Evolutionary conservation across 306 rosid genomes (phyloP).

Genomic region (Vigna nakashimae): DNA sequence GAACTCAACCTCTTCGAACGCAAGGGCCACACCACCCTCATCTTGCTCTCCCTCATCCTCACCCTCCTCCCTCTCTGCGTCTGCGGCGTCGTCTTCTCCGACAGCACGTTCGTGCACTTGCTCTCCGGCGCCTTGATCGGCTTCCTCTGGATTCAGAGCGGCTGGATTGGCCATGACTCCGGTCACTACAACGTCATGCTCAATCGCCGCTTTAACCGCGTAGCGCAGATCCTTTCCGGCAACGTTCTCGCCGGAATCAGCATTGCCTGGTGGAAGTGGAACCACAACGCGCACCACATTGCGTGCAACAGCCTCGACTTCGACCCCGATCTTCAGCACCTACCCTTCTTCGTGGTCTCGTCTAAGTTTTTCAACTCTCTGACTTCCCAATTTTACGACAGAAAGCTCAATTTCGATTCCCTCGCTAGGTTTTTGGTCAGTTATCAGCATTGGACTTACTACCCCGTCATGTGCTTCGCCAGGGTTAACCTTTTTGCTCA

Average conservation of each 20-base stretch:
- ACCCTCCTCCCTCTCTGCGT: slow-evolving; percentile 49
- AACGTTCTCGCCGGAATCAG: slow-evolving; percentile 77
- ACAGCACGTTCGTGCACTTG: slow-evolving; percentile 53
- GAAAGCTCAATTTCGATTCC: slow-evolving; percentile 61
- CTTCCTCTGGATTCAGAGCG: slow-evolving; percentile 71
- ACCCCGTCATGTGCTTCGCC: slow-evolving; percentile 80
- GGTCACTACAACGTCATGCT: slow-evolving; percentile 69
- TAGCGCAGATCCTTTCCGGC: slow-evolving; percentile 66
- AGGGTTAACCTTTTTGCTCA: slow-evolving; percentile 73
- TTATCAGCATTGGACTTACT: slow-evolving; percentile 78
- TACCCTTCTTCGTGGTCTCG: slow-evolving; percentile 72
- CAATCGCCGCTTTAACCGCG: slow-evolving; percentile 44
- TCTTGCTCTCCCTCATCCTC: slow-evolving; percentile 34
- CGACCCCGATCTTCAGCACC: slow-evolving; percentile 82
- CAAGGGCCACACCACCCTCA: slow-evolving; percentile 60
- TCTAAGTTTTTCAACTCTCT: slow-evolving; percentile 61
- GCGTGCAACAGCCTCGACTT: slow-evolving; percentile 74
- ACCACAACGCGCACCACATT: slow-evolving; percentile 81
- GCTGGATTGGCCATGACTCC: slow-evolving; percentile 80
- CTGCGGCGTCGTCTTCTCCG: slow-evolving; percentile 58
- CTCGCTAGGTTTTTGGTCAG: slow-evolving; percentile 67
- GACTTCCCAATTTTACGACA: slow-evolving; percentile 60
- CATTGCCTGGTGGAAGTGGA: slow-evolving; percentile 86
- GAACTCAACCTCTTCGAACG: slow-evolving; percentile 57
- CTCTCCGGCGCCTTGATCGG: slow-evolving; percentile 57